Percentiles rank a stretch among this genome's conserved stretches.
phyloP scores from a whole-genome alignment of 2,329 filamentous ascomycete species.

The Phoma sp. region DNA sequence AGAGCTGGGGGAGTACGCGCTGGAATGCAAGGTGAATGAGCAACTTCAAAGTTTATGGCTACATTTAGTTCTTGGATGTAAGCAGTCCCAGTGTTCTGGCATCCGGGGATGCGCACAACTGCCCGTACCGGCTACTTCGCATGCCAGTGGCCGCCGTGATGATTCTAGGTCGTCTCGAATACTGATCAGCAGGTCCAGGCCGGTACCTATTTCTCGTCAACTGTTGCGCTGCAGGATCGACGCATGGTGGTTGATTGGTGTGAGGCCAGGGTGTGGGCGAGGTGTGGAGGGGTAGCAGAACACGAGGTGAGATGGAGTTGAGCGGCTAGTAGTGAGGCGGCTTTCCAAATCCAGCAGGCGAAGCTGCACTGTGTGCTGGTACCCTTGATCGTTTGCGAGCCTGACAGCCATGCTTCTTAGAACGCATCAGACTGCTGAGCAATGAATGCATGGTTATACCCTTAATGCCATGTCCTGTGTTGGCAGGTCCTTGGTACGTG shows the following conservation, averaged over 20 bases:
- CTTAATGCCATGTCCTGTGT: no score
- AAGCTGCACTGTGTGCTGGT: neutral
- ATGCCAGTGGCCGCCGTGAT: neutral
- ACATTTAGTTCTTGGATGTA: no score
- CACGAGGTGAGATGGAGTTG: constrained; percentile 8
- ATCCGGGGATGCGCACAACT: neutral
- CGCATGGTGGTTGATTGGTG: constrained; percentile 4
- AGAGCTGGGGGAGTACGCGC: no score
- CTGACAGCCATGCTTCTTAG: neutral
- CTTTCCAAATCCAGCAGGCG: no score
- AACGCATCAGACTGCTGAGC: no score
- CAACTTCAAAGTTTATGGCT: neutral
- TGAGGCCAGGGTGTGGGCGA: neutral
- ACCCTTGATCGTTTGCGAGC: neutral
- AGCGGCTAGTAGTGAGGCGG: neutral
- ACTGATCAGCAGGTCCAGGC: neutral
- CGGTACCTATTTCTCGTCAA: neutral
- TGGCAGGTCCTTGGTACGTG: neutral
- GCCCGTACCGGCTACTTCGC: neutral
- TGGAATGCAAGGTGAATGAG: no score
- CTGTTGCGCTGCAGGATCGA: constrained; percentile 11
- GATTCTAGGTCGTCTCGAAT: neutral
- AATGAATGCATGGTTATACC: no score
- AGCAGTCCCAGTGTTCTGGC: neutral
- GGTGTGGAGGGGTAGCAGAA: constrained; percentile 11